Evolutionary conservation across 768 basidiomycete species (phyloP).

Genomic region (Boletus vermiculosoides): DNA sequence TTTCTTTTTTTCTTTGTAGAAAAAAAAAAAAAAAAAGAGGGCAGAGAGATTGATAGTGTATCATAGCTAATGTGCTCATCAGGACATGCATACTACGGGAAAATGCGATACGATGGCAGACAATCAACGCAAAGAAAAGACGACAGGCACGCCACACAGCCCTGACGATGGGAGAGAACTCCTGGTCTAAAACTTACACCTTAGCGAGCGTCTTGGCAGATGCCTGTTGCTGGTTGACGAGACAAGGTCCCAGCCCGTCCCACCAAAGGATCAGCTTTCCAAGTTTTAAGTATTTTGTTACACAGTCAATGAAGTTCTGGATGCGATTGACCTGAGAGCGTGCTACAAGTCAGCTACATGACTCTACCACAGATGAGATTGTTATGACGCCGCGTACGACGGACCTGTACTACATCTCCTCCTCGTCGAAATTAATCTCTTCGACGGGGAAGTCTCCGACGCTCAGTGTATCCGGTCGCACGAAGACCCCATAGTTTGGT

Average conservation of each 20-base stretch:
- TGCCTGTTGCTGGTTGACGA: not conserved
- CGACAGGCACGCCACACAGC: not conserved
- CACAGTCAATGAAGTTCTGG: not conserved
- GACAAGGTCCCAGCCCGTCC: not conserved
- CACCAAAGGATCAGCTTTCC: not conserved
- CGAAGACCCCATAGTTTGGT: constrained; percentile 81
- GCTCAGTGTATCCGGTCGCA: constrained; percentile 75
- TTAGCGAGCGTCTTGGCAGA: not conserved
- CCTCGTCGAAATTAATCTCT: constrained; percentile 71
- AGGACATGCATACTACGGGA: too few relatives aligned
- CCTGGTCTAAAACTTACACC: not conserved
- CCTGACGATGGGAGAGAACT: not conserved
- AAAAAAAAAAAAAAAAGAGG: too few relatives aligned
- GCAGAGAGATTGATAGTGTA: too few relatives aligned
- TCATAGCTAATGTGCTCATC: too few relatives aligned
- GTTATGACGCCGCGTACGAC: not conserved
- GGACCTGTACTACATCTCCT: constrained; percentile 52
- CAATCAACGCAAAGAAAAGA: not conserved
- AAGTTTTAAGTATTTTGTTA: not conserved
- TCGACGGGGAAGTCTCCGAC: constrained; percentile 87
- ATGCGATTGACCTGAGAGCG: not conserved
- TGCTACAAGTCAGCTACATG: not conserved
- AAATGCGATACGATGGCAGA: too few relatives aligned
- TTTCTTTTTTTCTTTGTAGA: too few relatives aligned
- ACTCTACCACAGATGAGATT: not conserved